Conservation (phyloP, 495 filamentous ascomycete genomes). For the Hypoxylon rickii region DNA sequence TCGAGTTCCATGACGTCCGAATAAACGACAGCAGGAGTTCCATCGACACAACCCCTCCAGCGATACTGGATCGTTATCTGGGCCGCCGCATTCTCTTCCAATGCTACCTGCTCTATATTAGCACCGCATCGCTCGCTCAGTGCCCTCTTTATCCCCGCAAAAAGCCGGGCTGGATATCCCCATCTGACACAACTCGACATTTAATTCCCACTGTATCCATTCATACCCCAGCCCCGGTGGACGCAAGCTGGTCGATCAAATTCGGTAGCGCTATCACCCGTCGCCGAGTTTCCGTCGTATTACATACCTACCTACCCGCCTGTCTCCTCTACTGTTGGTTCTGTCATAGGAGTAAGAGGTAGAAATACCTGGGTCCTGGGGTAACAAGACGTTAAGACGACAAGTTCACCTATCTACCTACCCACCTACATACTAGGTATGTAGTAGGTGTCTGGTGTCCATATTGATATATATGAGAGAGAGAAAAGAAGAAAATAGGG, state of each 20-base stretch:
- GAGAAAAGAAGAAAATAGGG: too few relatives aligned
- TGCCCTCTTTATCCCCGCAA: constrained; percentile 33
- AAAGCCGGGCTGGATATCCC: constrained; percentile 25
- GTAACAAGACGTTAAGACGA: too few relatives aligned
- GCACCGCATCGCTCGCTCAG: constrained; percentile 17
- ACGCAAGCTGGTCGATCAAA: constrained; percentile 27
- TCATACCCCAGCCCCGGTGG: constrained; percentile 20
- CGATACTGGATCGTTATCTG: constrained; percentile 30
- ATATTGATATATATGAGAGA: too few relatives aligned
- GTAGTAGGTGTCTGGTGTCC: too few relatives aligned
- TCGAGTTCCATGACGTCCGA: constrained; percentile 22
- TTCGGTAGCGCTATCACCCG: constrained; percentile 15
- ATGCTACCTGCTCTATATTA: constrained; percentile 28
- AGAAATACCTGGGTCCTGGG: too few relatives aligned
- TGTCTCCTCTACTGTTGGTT: too few relatives aligned
- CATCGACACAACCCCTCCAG: constrained; percentile 14
- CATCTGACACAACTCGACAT: constrained; percentile 31
- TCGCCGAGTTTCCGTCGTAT: constrained; percentile 24
- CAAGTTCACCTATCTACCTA: too few relatives aligned
- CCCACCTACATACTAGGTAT: too few relatives aligned
- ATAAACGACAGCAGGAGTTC: constrained; percentile 26
- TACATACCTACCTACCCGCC: constrained; percentile 6
- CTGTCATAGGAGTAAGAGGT: too few relatives aligned
- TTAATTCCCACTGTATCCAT: constrained; percentile 18
- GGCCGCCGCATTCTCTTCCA: constrained; percentile 30